phyloP scores from a whole-genome alignment of 1,284 basidiomycete genomes.

The Pascua guehoae region DNA sequence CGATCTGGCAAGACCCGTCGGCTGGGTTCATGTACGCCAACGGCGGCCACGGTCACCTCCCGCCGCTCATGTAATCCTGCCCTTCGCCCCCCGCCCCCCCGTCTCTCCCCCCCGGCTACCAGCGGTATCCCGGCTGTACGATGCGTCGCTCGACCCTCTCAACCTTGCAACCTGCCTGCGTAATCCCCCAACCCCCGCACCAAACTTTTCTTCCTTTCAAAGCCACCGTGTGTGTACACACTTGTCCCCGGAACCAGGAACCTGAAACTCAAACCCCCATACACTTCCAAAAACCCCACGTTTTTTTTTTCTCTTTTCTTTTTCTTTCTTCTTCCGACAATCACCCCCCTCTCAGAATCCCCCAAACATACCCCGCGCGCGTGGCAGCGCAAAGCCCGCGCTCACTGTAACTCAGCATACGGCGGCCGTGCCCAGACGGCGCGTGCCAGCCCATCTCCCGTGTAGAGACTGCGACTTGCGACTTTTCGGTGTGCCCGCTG shows the following conservation, averaged over 20 bases:
- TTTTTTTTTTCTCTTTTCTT: not conserved
- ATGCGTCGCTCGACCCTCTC: not conserved
- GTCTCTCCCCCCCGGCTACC: not conserved
- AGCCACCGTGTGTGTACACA: conserved; percentile 16
- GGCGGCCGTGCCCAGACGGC: conserved; percentile 8
- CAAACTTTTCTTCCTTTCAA: conserved; percentile 1
- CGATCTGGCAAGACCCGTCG: conserved; percentile 23
- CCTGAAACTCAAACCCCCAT: not conserved
- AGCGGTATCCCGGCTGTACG: conserved; percentile 2
- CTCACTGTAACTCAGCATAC: conserved; percentile 22
- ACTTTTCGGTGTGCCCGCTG: conserved; percentile 22
- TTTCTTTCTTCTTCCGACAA: conserved; percentile 1
- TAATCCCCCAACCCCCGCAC: conserved; percentile 10
- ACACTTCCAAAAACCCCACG: not conserved
- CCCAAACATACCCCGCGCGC: conserved; percentile 14
- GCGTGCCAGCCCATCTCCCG: conserved; percentile 12
- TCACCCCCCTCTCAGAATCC: conserved; percentile 1
- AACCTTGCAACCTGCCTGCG: conserved; percentile 2
- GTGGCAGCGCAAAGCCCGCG: not conserved
- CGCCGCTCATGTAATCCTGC: conserved; percentile 17
- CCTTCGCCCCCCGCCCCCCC: not conserved
- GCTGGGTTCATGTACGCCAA: conserved; percentile 23
- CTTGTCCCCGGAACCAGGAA: conserved; percentile 14
- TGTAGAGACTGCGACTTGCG: conserved; percentile 17
- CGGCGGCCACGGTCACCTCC: conserved; percentile 18